These are phyloP conservation scores for Neurospora sp. DNA, from an alignment of 2,329 filamentous ascomycete genomes.

Conservation along the genomic window DNA sequence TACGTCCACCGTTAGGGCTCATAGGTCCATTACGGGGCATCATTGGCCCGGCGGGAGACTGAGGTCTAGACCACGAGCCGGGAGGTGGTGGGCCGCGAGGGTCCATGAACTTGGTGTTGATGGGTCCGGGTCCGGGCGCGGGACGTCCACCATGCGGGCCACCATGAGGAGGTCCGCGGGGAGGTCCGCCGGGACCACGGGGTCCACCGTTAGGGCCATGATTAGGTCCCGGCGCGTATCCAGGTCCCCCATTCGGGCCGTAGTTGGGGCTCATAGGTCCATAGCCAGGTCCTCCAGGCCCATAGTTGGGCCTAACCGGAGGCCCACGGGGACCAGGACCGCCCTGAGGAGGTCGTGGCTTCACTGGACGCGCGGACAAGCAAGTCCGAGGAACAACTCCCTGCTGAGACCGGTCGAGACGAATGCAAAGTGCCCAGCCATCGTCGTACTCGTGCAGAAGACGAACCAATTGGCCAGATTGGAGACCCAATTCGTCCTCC, in stretches of 20 bases:
- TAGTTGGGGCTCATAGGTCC: background rate
- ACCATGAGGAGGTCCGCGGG: background rate
- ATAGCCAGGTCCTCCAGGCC: constrained; percentile 18
- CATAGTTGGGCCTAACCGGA: constrained; percentile 38
- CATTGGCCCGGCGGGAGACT: background rate
- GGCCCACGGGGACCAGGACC: constrained; percentile 39
- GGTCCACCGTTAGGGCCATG: background rate
- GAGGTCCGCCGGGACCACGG: background rate
- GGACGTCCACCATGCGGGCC: background rate
- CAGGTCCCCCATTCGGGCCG: background rate
- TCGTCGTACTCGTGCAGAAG: constrained; percentile 95
- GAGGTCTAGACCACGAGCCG: background rate
- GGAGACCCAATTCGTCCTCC: constrained; percentile 80
- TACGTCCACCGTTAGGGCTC: background rate
- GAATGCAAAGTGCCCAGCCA: constrained; percentile 91
- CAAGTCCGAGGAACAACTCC: constrained; percentile 92
- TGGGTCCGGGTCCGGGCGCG: background rate
- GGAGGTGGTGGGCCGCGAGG: background rate
- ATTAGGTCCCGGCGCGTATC: background rate
- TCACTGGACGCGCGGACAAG: constrained; percentile 83
- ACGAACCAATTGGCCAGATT: constrained; percentile 73
- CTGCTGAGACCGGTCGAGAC: constrained; percentile 81
- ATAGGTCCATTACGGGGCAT: background rate
- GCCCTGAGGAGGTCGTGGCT: constrained; percentile 56
- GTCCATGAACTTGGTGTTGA: background rate